A percentile compares a stretch with the other conserved stretches of the same genome.
Evolutionary conservation across 352 stramenopile species (phyloP).

Genomic region (Hyaloperonospora brassicae): DNA sequence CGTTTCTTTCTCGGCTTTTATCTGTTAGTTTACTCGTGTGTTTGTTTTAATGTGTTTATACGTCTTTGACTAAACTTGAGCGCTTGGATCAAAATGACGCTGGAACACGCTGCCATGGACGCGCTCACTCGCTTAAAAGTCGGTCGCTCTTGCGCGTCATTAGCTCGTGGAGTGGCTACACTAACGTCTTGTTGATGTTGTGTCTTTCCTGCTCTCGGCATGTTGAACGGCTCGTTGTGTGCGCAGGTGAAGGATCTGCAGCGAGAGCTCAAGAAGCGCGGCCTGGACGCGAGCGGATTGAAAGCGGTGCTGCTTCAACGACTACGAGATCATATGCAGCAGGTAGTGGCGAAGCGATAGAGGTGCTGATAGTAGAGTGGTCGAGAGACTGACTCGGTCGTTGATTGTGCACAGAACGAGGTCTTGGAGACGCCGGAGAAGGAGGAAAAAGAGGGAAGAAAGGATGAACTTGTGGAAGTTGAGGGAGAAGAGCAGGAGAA

Average conservation of each 20-base stretch:
- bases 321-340: conserved; percentile 28
- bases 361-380: no score
- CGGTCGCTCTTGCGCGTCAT: no score
- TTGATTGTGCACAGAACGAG: conserved; percentile 4
- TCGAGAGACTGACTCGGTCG: no score
- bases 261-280: conserved; percentile 32
- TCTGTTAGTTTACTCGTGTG: no score
- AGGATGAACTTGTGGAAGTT: not conserved
- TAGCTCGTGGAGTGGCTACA: no score
- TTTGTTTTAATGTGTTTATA: no score
- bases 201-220: no score
- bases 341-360: conserved; percentile 7
- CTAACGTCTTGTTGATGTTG: no score
- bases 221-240: not conserved
- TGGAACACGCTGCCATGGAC: not conserved
- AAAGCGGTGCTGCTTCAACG: conserved; percentile 39
- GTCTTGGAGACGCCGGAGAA: not conserved
- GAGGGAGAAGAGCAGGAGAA: not conserved
- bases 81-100: conserved; percentile 19
- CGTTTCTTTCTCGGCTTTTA: no score
- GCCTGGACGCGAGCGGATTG: conserved; percentile 30
- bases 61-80: conserved; percentile 2
- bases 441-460: conserved; percentile 1
- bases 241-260: conserved; percentile 51
- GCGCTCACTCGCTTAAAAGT: no score